Base-by-base conservation (phyloP, 169 alveolate genomes). In the Plasmodium vinckei region DNA sequence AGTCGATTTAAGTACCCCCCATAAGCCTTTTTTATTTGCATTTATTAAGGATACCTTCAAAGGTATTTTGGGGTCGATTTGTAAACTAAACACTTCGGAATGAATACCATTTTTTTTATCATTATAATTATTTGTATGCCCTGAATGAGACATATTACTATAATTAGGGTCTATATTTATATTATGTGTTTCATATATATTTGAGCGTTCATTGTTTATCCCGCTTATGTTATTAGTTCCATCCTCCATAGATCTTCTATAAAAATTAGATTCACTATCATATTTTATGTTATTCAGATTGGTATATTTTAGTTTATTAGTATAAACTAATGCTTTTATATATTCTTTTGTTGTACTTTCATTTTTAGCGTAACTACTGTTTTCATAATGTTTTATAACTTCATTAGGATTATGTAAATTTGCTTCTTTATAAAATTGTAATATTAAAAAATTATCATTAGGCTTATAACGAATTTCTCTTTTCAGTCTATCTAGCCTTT, bases 281-380 rank as follows among this genome's bases (percentile, higher is more conserved):
- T 77, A 64, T 44, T 77, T 77, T 63, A 77, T 63, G 57, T 82
- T 82, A 67, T 89, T 90, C 15, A 93, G 87, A 71, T 89, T 90
- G 9, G 93, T 86, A 39, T 91, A 87, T 44, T 93, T 92, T 27
- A 93, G 46, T 25, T 70, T 70, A 68, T 93, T 93, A 7, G 96
- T 92, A 64, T 87, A 63, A 59, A 92, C 93, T 73, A 93, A 86
- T n/a, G 96, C 96, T 88, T 89, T 92, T 46, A 93, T 69, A 57
- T 93, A 93, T 61, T 93, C 96, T 71, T 75, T 84, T 51, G 91
- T 70, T 15, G 87, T 87, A 21, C 93, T 92, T 73, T 93, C 96
- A 68, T 92, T 92, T 39, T 77, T 82, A 5, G 92, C 75, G 59
- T 72, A 53, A 54, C 69, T 82, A 25, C 57, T 56, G 19, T 60